Conservation (phyloP, 164 flowering plant genomes). For the Litsea cubeba region DNA sequence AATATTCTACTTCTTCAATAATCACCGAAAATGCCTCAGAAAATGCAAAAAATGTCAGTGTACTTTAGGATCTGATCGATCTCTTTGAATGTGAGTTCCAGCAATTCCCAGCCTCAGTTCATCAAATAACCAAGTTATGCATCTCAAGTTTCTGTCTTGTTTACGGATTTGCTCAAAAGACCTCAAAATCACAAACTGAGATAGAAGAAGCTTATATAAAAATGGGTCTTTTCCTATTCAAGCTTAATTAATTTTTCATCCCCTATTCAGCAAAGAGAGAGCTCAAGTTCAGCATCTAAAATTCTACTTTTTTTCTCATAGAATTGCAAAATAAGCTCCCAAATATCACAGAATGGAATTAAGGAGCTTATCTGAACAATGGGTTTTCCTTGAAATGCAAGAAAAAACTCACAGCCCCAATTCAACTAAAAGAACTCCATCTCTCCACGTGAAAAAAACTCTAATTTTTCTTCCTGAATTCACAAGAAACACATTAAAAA, state of each 20-base stretch:
- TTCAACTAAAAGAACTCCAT: background rate
- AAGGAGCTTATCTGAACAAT: background rate
- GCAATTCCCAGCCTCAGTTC: background rate
- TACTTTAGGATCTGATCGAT: background rate
- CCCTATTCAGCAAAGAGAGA: background rate
- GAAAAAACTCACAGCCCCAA: background rate
- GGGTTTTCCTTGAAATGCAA: constrained; percentile 1
- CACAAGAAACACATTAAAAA: background rate
- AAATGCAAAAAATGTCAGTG: too few relatives aligned
- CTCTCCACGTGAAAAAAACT: background rate
- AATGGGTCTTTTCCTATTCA: background rate
- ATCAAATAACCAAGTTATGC: background rate
- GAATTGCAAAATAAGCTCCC: background rate
- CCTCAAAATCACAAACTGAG: background rate
- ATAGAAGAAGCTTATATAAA: background rate
- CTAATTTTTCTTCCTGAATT: background rate
- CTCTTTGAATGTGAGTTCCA: background rate
- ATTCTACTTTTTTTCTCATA: background rate
- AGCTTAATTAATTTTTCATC: too few relatives aligned
- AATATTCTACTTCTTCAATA: background rate
- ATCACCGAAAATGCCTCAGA: background rate
- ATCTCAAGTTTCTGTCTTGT: background rate
- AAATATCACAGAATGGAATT: background rate
- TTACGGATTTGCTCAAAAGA: background rate
- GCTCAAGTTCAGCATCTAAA: background rate